Evolutionary conservation across 2,329 filamentous ascomycete genomes (phyloP), one percentile per base, ranked within the genome.

Genomic region (Coniochaeta sp.): DNA sequence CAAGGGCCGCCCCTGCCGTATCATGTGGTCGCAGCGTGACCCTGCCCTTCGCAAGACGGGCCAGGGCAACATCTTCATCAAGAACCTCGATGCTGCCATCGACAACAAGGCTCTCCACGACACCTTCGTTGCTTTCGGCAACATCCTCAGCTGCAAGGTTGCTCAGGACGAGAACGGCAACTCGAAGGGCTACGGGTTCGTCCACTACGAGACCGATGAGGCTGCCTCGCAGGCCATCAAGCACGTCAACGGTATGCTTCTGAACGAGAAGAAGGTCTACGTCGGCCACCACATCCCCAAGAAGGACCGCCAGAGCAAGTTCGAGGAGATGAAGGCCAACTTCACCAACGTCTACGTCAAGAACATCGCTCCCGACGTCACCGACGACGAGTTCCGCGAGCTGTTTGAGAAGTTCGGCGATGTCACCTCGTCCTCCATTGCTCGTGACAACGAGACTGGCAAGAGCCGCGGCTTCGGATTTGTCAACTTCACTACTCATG

Each of bases 321-420:
- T 98, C 70, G 95, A 99, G 82, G 95, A 99, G 85, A 99, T 99
- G 93, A 99, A 99, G 89, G 95, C 95, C 77, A 99, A 99, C 85
- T 99, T 96, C 85, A 99, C 95, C 82, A 99, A 99, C 77, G 88
- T 99, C 78, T 99, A 99, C 81, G 91, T 99, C 81, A 99, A 99
- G 88, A 99, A 99, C 82, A 89, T 99, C 69, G 86, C 88, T 70
- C 72, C 80, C 38, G 93, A 97, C 56, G 90, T 89, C 65, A 89
- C 86, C 62, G 95, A 99, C 63, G 93, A 98, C 9, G 89, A 98
- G 74, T 98, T 99, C 87, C 91, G 92, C 69, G 84, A 88, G 64
- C 83, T 98, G 57, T 98, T 99, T 70, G 90, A 95, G 83, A 88
- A 88, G 77, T 96, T 86, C 71, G 95, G 95, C 68, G 89, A 96